Conservation (phyloP, 371 early-diverging fungal genomes). For the Syncephalastrum monosporum region DNA sequence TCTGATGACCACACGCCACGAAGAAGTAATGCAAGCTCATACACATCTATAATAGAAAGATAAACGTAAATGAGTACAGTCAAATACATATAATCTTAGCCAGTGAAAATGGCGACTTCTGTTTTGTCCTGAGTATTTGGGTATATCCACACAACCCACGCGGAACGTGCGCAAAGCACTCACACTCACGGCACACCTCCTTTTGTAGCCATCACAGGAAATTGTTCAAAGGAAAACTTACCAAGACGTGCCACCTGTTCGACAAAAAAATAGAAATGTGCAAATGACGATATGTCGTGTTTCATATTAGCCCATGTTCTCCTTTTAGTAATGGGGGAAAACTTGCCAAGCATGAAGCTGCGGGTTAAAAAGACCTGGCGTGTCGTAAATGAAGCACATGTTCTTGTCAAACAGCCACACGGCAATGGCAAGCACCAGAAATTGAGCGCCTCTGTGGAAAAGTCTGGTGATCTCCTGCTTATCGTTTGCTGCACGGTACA, state of each 20-base stretch:
- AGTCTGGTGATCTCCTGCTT: slow-evolving; percentile 19
- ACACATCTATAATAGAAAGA: slow-evolving; percentile 29
- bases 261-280: slow-evolving; percentile 2
- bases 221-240: slow-evolving; percentile 10
- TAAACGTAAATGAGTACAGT: not conserved
- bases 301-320: slow-evolving; percentile 3
- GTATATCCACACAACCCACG: not conserved
- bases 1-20: slow-evolving; percentile 28
- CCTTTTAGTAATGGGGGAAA: slow-evolving; percentile 2
- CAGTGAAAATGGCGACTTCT: too few species aligned
- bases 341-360: slow-evolving; percentile 38
- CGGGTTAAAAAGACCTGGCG: slow-evolving; percentile 26
- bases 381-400: slow-evolving; percentile 32
- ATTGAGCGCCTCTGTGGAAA: slow-evolving; percentile 32
- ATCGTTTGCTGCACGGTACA: slow-evolving; percentile 24
- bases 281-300: slow-evolving; percentile 10
- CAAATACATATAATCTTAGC: too few species aligned
- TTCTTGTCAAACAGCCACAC: slow-evolving; percentile 46
- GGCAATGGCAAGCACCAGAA: slow-evolving; percentile 23
- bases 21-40: slow-evolving; percentile 40
- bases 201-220: not conserved
- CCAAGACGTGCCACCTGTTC: slow-evolving; percentile 40
- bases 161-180: too few species aligned
- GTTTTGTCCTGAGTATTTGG: too few species aligned
- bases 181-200: not conserved